Percentiles rank a stretch among this genome's conserved stretches.
phyloP scores from a whole-genome alignment of 2,329 filamentous ascomycete species.

The Fusarium drepaniforme region DNA sequence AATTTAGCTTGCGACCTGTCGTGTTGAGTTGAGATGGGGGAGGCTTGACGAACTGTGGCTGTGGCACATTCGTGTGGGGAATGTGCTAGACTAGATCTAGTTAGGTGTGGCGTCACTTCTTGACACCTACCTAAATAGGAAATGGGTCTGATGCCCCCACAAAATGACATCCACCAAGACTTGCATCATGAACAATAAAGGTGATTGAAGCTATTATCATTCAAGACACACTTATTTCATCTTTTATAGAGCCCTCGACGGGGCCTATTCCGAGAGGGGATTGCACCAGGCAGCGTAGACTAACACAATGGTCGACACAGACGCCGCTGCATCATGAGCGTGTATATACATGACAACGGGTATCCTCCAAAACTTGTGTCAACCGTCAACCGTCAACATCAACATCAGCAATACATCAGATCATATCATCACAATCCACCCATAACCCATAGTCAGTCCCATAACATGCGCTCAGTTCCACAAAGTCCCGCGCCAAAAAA shows the following conservation, averaged over 20 bases:
- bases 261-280: neutral
- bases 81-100: constrained; percentile 23
- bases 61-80: constrained; percentile 22
- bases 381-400: neutral
- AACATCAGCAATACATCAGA: constrained; percentile 14
- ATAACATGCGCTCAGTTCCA: constrained; percentile 7
- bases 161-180: neutral
- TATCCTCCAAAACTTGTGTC: constrained; percentile 9
- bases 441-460: constrained; percentile 6
- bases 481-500: neutral
- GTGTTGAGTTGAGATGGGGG: constrained; percentile 10
- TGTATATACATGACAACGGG: constrained; percentile 17
- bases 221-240: neutral
- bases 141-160: neutral
- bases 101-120: constrained; percentile 22
- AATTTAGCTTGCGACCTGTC: constrained; percentile 37
- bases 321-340: neutral
- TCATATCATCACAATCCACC: constrained; percentile 18
- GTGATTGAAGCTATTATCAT: neutral
- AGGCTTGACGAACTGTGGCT: constrained; percentile 24
- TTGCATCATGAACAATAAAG: neutral
- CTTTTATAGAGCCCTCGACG: neutral
- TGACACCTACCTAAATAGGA: constrained; percentile 33
- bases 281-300: neutral
- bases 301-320: neutral